Evolutionary conservation across 2,329 filamentous ascomycete species (phyloP).

Genomic region (Fusarium equiseti): DNA sequence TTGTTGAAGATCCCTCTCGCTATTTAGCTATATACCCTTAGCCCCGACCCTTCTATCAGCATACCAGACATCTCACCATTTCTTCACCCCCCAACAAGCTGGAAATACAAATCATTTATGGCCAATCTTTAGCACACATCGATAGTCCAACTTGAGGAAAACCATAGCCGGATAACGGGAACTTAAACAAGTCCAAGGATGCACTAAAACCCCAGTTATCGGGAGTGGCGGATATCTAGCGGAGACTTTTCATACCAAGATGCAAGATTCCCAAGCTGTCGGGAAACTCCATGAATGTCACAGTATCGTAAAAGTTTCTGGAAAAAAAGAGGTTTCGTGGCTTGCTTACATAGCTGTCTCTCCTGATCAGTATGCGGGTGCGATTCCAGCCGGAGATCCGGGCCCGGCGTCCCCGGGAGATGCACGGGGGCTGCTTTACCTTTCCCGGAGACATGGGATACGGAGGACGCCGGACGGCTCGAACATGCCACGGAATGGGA

Average conservation of each 20-base stretch:
- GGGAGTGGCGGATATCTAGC: conserved; percentile 37
- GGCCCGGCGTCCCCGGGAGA: conserved; percentile 40
- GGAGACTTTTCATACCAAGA: conserved; percentile 5
- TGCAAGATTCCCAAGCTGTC: conserved; percentile 20
- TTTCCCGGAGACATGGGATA: conserved; percentile 23
- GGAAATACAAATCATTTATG: not conserved
- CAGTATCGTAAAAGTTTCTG: not conserved
- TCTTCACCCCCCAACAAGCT: not conserved
- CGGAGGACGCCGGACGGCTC: conserved; percentile 32
- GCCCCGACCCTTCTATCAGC: rapidly evolving
- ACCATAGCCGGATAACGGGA: not conserved
- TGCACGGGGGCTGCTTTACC: conserved; percentile 26
- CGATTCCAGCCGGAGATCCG: conserved; percentile 29
- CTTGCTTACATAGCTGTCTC: not conserved
- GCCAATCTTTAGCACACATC: not conserved
- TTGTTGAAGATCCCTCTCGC: not conserved
- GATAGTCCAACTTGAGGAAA: not conserved
- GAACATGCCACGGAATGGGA: conserved; percentile 36
- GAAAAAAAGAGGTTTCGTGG: not conserved
- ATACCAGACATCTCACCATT: too few relatives aligned
- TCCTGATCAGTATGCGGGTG: conserved; percentile 17
- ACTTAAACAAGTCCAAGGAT: conserved; percentile 4
- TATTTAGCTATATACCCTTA: conserved; percentile 3
- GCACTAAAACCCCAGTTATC: conserved; percentile 30
- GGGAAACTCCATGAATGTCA: conserved; percentile 12